A percentile compares a stretch with the other conserved stretches of the same genome.
Conservation (phyloP, 2,329 filamentous ascomycete genomes). For the Xylaria sp. region DNA sequence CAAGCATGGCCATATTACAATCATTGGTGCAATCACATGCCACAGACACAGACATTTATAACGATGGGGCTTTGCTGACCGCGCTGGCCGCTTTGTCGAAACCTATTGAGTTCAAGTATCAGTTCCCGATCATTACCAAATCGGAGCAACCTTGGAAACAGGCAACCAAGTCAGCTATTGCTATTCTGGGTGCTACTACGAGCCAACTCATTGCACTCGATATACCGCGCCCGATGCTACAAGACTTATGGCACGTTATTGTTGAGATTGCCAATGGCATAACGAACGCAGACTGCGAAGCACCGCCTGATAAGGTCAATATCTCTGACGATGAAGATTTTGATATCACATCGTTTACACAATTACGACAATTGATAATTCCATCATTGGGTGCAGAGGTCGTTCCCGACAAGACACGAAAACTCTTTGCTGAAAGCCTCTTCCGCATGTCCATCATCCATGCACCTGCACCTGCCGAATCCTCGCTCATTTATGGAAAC, state of each 20-base stretch:
- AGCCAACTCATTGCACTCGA: conserved; percentile 65
- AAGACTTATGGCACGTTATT: conserved; percentile 76
- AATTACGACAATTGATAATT: conserved; percentile 77
- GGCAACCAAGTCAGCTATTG: conserved; percentile 76
- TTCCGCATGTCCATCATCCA: conserved; percentile 88
- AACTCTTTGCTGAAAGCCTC: conserved; percentile 77
- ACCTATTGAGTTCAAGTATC: conserved; percentile 83
- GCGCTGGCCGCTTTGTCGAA: conserved; percentile 74
- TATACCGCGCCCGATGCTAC: conserved; percentile 59
- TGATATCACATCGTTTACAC: conserved; percentile 79
- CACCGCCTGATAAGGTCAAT: conserved; percentile 57
- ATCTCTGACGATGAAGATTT: conserved; percentile 79
- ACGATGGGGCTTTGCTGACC: conserved; percentile 71
- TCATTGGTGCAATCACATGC: conserved; percentile 69
- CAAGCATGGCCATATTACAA: conserved; percentile 77
- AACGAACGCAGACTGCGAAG: conserved; percentile 70
- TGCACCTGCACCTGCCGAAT: conserved; percentile 65
- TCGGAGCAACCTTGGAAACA: conserved; percentile 80
- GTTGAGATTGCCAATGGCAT: conserved; percentile 76
- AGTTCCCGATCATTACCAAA: conserved; percentile 77
- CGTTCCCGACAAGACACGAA: conserved; percentile 75
- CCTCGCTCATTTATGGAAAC: conserved; percentile 65
- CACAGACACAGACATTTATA: conserved; percentile 74
- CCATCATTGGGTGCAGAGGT: conserved; percentile 74
- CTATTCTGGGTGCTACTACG: conserved; percentile 74